Evolutionary conservation across 345 rosid genomes (phyloP).

Genomic region (Raphanus sativus): DNA sequence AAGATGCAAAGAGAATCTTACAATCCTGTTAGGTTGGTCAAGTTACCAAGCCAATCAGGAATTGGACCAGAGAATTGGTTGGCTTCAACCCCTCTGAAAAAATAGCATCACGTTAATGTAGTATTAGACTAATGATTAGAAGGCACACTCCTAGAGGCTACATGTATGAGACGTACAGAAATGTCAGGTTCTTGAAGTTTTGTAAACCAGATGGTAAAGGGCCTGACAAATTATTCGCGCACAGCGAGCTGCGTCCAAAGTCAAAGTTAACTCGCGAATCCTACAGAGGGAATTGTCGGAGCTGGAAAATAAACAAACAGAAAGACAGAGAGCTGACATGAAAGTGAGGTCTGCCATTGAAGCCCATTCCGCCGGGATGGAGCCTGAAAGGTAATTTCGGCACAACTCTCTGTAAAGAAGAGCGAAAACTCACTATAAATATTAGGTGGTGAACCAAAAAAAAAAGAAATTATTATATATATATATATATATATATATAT

Average conservation of each 20-base stretch:
- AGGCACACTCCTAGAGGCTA: not conserved
- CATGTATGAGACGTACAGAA: constrained; percentile 24
- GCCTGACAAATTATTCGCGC: constrained; percentile 50
- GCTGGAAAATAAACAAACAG: not conserved
- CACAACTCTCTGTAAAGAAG: constrained; percentile 1
- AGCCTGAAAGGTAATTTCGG: constrained; percentile 51
- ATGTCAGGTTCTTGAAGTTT: constrained; percentile 42
- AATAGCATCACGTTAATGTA: not conserved
- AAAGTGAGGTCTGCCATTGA: constrained; percentile 36
- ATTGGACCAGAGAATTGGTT: constrained; percentile 54
- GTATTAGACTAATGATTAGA: not conserved
- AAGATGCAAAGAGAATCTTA: constrained; percentile 28
- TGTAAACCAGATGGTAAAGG: constrained; percentile 46
- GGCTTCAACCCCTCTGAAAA: constrained; percentile 51
- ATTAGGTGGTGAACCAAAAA: too few relatives aligned
- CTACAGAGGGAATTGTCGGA: too few relatives aligned
- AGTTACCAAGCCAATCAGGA: constrained; percentile 39
- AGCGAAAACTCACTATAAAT: not conserved
- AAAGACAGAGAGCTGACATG: constrained; percentile 43
- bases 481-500: too few relatives aligned
- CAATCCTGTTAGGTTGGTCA: constrained; percentile 41
- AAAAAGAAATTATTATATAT: too few relatives aligned
- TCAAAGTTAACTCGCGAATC: not conserved
- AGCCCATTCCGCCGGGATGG: constrained; percentile 61
- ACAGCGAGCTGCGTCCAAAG: constrained; percentile 40